phyloP scores from a whole-genome alignment of 2,329 filamentous ascomycete genomes.

The Thelonectria rubi region DNA sequence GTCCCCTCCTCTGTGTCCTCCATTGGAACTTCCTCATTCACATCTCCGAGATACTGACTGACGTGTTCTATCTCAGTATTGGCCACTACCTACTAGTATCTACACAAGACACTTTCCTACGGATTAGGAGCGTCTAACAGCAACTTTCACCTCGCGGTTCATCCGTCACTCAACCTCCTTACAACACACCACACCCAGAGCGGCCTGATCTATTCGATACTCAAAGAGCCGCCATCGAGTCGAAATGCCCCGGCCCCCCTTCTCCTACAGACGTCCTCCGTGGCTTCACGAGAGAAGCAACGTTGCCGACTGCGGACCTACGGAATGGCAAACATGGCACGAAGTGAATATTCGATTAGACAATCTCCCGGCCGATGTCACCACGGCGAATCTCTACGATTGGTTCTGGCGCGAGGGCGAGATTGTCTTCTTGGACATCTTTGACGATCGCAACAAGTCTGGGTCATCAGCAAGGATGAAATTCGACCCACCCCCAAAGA shows the following conservation, averaged over 20 bases:
- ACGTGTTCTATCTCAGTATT: too few species aligned
- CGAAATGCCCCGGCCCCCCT: background rate
- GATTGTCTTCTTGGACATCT: conserved; percentile 66
- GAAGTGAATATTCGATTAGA: conserved; percentile 46
- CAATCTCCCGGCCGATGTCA: conserved; percentile 48
- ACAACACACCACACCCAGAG: background rate
- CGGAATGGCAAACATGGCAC: conserved; percentile 48
- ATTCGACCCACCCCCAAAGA: conserved; percentile 66
- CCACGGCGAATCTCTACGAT: conserved; percentile 57
- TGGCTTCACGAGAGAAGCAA: background rate
- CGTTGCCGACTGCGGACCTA: conserved; percentile 4
- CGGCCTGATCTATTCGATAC: background rate
- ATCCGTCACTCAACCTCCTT: too few species aligned
- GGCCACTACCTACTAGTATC: too few species aligned
- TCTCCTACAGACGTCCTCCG: background rate
- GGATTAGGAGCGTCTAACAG: too few species aligned
- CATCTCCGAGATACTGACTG: too few species aligned
- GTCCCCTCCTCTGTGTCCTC: background rate
- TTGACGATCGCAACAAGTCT: conserved; percentile 26
- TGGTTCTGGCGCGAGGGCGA: conserved; percentile 62
- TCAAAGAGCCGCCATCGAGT: background rate
- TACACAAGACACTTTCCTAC: too few species aligned
- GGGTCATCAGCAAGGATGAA: conserved; percentile 55
- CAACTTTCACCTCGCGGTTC: too few species aligned
- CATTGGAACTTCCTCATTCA: background rate